These are phyloP conservation scores for Arabis hirsuta DNA, from an alignment of 345 rosid genomes.

Conservation along the genomic window DNA sequence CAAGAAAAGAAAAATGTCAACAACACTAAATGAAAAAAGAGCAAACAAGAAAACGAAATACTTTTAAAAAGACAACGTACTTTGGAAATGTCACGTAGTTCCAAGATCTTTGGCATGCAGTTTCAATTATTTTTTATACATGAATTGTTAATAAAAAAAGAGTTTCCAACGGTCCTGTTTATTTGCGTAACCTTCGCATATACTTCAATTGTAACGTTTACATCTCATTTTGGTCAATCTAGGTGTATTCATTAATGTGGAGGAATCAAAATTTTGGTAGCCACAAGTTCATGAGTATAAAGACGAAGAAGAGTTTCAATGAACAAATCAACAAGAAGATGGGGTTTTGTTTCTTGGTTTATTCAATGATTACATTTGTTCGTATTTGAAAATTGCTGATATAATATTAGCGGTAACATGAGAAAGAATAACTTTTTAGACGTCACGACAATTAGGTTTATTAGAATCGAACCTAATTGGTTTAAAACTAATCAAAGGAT, in stretches of 20 bases:
- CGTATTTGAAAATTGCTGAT: conserved; percentile 14
- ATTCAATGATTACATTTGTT: conserved; percentile 9
- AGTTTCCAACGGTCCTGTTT: conserved; percentile 38
- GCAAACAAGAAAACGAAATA: conserved; percentile 39
- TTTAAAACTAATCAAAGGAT: conserved; percentile 7
- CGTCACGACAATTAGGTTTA: background rate
- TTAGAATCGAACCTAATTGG: conserved; percentile 10
- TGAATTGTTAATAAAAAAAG: background rate
- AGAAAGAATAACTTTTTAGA: background rate
- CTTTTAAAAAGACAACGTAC: conserved; percentile 26
- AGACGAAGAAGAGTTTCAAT: conserved; percentile 27
- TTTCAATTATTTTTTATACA: background rate
- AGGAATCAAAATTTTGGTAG: conserved; percentile 12
- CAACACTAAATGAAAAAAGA: conserved; percentile 15
- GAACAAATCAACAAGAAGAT: conserved; percentile 31
- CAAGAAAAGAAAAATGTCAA: conserved; percentile 15
- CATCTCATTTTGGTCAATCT: conserved; percentile 32
- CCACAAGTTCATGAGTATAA: conserved; percentile 37
- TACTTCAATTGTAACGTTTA: conserved; percentile 35
- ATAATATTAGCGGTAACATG: conserved; percentile 3
- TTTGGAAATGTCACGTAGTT: conserved; percentile 25
- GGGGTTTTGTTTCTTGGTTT: conserved; percentile 11
- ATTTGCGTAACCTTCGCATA: conserved; percentile 36
- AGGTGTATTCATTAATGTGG: conserved; percentile 9
- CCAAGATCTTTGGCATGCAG: conserved; percentile 36